Evolutionary conservation across 2,329 filamentous ascomycete species (phyloP), one percentile per base, ranked within the genome.

Genomic region (Alternaria longipes): DNA sequence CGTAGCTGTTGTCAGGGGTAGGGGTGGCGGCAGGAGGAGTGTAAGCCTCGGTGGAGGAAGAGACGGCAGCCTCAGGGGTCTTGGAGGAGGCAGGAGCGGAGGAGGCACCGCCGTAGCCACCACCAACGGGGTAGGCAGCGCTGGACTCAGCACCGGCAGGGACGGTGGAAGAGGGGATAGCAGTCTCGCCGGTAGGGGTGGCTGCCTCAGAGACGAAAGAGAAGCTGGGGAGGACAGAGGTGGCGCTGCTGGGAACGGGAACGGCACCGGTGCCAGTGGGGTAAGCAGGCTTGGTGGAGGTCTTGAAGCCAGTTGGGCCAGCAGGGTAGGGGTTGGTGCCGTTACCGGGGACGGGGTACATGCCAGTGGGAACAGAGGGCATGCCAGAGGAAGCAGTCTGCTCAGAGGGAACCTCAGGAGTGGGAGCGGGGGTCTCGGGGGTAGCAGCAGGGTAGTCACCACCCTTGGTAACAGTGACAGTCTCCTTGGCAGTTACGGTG

Each of bases 401-500:
- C 18, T 60, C 59, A 58, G 58, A 54, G 5, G 57, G 56, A 45
- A 54, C 57, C 38, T 44, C 56, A 18, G 56, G 56, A 32, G 64
- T 61, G 12, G 50, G 44, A 40, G 63, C 50, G 40, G 64, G 47
- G 12, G 51, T 26, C 20, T 22, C 22, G 22, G 66, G 57, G 46
- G 65, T 60, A 18, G 54, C 54, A 28, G 60, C 54, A 22, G 64
- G 46, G 59, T 66, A 54, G 16, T 54, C 60, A 14, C 47, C 18
- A 49, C 67, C 73, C 63, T 65, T 68, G 54, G 74, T 77, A 59
- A 79, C 76, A 42, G 70, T 74, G 68, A 79, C 74, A 63, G 76
- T 79, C 74, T 79, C 75, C 70, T 77, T 72, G 20, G 67, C 59
- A 51, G 77, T 79, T 36, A 77, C 73, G 30, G 77, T 79, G 44